These are phyloP conservation scores for Pichia sp. DNA, from an alignment of 1,139 yeast genomes.

Conservation along the genomic window DNA sequence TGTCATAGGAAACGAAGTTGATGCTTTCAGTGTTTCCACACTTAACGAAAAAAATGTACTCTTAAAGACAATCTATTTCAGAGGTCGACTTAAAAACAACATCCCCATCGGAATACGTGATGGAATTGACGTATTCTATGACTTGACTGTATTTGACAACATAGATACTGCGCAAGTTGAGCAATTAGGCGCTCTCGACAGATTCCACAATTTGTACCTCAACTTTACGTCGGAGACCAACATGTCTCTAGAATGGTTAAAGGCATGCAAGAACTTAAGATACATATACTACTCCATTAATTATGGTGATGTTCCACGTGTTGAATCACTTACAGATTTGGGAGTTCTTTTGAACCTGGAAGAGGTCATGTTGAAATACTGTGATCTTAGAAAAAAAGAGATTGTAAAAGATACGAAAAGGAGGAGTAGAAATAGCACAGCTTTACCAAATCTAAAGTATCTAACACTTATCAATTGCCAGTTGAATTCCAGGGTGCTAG, in stretches of 20 bases:
- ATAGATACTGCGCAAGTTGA: conserved; percentile 5
- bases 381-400: too few relatives aligned
- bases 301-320: neutral
- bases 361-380: conserved; percentile 2
- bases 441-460: neutral
- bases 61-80: conserved; percentile 11
- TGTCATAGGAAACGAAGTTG: conserved; percentile 14
- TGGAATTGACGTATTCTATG: conserved; percentile 7
- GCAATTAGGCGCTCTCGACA: conserved; percentile 4
- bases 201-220: conserved; percentile 13
- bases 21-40: conserved; percentile 4
- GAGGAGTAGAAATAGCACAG: too few relatives aligned
- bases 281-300: conserved; percentile 11
- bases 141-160: conserved; percentile 12
- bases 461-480: conserved; percentile 14
- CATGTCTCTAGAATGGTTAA: conserved; percentile 13
- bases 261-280: conserved; percentile 8
- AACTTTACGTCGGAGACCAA: conserved; percentile 9
- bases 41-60: conserved; percentile 4
- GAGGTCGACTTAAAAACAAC: conserved; percentile 8
- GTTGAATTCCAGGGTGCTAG: conserved; percentile 9
- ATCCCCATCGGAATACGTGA: conserved; percentile 4
- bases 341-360: neutral
- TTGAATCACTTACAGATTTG: neutral
- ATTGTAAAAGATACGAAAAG: too few relatives aligned